phyloP scores from a whole-genome alignment of 257 asterid species.

The Solanum appendiculatum region DNA sequence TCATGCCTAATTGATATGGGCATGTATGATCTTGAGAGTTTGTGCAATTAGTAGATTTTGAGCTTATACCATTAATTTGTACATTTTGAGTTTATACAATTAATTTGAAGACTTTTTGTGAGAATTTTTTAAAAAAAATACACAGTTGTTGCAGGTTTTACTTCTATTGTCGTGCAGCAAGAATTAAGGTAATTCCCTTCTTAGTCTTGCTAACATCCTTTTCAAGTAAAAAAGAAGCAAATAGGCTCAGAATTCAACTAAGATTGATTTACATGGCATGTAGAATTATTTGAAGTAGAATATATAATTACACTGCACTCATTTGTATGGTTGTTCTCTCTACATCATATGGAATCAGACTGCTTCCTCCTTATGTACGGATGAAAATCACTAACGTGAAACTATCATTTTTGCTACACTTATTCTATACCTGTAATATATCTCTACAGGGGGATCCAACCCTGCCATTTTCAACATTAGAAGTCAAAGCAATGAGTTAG shows the following conservation, averaged over 20 bases:
- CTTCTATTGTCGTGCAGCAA: not conserved
- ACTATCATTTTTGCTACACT: not conserved
- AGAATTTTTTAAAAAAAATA: not conserved
- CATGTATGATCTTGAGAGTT: too few species aligned
- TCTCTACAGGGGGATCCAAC: slow-evolving; percentile 89
- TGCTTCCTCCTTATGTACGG: not conserved
- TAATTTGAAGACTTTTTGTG: not conserved
- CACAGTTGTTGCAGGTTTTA: not conserved
- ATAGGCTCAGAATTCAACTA: not conserved
- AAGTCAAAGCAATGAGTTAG: not conserved
- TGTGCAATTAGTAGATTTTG: too few species aligned
- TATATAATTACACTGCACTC: not conserved
- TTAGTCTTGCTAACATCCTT: not conserved
- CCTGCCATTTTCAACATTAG: slow-evolving; percentile 36
- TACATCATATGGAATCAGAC: not conserved
- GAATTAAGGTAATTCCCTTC: not conserved
- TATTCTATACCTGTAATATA: not conserved
- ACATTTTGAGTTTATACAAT: not conserved
- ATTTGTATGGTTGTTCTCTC: not conserved
- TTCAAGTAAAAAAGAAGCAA: not conserved
- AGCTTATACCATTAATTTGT: too few species aligned
- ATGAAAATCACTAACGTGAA: not conserved
- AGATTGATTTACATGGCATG: not conserved
- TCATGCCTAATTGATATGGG: too few species aligned
- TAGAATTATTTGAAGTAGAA: not conserved